Conservation (phyloP, 2,329 filamentous ascomycete species). For the Hysterium pulicare region DNA sequence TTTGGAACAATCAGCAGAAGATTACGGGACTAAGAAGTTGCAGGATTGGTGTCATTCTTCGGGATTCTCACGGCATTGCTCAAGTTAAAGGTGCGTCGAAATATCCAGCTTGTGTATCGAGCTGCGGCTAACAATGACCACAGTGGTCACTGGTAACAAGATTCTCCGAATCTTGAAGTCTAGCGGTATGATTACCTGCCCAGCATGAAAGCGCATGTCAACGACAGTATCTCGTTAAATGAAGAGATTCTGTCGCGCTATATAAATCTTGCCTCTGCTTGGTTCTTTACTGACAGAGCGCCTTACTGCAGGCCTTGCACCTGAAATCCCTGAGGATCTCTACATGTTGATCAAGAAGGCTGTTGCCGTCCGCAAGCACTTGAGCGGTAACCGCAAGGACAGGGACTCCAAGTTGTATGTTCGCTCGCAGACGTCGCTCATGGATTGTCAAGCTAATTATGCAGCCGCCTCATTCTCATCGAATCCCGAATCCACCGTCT, state of each 20-base stretch:
- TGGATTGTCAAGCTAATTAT: background rate
- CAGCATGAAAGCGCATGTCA: conserved; percentile 42
- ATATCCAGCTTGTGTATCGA: conserved; percentile 5
- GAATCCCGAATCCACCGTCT: conserved; percentile 99
- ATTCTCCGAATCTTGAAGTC: conserved; percentile 99
- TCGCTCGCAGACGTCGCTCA: conserved; percentile 7
- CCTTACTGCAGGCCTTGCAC: conserved; percentile 87
- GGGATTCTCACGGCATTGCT: conserved; percentile 96
- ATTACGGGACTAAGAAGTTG: no score
- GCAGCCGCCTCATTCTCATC: conserved; percentile 92
- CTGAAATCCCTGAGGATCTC: conserved; percentile 98
- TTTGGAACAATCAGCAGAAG: background rate
- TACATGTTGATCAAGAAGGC: conserved; percentile 99
- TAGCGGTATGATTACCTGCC: conserved; percentile 71
- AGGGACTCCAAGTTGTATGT: conserved; percentile 91
- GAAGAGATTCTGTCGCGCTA: conserved; percentile 29
- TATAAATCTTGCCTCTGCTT: conserved; percentile 42
- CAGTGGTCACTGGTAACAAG: conserved; percentile 77
- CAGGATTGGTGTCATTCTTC: conserved; percentile 97
- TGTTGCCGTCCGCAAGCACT: conserved; percentile 98
- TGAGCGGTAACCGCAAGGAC: conserved; percentile 99
- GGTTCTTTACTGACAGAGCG: conserved; percentile 36
- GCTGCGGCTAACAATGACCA: conserved; percentile 35
- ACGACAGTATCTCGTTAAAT: conserved; percentile 28
- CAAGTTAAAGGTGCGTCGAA: conserved; percentile 93